Evolutionary conservation across 2,329 filamentous ascomycete genomes (phyloP), one percentile per base, ranked within the genome.

Genomic region (Fusarium fracticaudum): DNA sequence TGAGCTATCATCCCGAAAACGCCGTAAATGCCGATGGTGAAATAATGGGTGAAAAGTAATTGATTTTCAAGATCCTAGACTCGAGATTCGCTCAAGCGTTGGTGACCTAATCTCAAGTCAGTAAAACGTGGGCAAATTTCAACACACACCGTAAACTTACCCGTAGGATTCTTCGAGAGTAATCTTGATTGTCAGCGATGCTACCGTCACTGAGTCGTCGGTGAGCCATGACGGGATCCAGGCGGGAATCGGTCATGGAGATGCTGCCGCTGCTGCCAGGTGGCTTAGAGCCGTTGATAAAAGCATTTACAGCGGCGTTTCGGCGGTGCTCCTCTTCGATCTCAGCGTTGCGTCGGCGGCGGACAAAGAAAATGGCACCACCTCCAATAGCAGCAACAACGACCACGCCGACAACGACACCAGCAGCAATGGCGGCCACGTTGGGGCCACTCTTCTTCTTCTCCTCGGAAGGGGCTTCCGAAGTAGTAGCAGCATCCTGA

Each of bases 101-200:
- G 83, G 88, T 90, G 69, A 90, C 88, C 88, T 90, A 26, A 26
- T 13, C 24, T 26, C 8, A 13, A 2, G 17, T 45, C 12, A 45
- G 43, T 20, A 14, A 45, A 45, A 20, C 5, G 24, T 18, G n/a
- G 24, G 8, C 6, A 24, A 0, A 9, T 45, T 26, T 3, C 17
- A 26, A 26, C 24, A 45, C 22, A 41, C 17, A 18, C 43, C 8
- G 13, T 45, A 4, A 11, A 47, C 45, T 76, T 89, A 97, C 96
- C 91, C 97, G 94, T 80, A 98, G 89, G 84, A 98, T 98, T 85
- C 94, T 93, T 85, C 96, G 91, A 72, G 96, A 98, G 85, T 98
- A 98, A 83, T 98, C 96, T 84, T 97, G 91, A 84, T 98, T 97
- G 83, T 98, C 96, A 60, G 95, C 96, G 83, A 98, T 98, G 83